Evolutionary conservation across 179 eudicot species (phyloP).

Genomic region (Dionaea muscipula): DNA sequence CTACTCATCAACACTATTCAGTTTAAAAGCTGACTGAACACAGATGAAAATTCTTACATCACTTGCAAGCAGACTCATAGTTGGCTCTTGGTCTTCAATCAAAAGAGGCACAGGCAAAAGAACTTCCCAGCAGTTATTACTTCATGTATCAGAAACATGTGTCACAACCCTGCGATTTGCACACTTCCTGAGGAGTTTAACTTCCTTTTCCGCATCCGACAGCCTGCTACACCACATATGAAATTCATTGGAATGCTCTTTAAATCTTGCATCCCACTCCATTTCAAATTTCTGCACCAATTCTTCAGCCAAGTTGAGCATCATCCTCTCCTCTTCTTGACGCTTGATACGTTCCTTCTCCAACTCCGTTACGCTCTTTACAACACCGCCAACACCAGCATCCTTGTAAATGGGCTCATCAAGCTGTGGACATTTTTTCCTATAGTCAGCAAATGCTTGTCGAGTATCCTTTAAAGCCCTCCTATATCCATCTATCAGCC

Average conservation of each 20-base stretch:
- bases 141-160: conserved; percentile 10
- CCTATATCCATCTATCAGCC: conserved; percentile 58
- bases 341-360: conserved; percentile 41
- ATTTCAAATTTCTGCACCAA: conserved; percentile 13
- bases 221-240: conserved; percentile 25
- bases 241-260: conserved; percentile 18
- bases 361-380: conserved; percentile 46
- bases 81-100: background rate
- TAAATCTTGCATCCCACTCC: conserved; percentile 17
- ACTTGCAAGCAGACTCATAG: background rate
- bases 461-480: conserved; percentile 54
- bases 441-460: conserved; percentile 43
- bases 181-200: conserved; percentile 28
- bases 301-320: conserved; percentile 18
- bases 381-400: conserved; percentile 76
- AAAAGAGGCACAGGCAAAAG: background rate
- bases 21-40: background rate
- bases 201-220: conserved; percentile 19
- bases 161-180: conserved; percentile 20
- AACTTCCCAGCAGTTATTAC: background rate
- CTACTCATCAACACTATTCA: too few species aligned
- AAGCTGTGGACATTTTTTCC: conserved; percentile 29
- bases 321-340: conserved; percentile 49
- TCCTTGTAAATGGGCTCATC: conserved; percentile 72
- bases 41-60: background rate